Conservation (phyloP, 1,284 basidiomycete species). For the Heterobasidion irregulare region DNA sequence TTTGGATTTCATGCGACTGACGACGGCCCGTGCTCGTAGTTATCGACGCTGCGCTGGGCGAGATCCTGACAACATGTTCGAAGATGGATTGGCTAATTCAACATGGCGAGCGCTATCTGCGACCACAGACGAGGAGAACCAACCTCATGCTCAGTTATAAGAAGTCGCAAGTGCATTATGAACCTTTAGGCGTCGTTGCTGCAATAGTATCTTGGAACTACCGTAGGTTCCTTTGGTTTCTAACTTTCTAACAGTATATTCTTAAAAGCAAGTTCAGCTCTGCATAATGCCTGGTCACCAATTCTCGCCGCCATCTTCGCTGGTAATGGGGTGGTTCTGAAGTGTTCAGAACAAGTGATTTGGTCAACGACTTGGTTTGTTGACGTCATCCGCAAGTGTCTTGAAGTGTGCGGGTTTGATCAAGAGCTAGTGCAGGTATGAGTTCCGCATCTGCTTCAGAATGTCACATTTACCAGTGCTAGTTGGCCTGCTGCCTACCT, state of each 20-base stretch:
- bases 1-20: conserved; percentile 1
- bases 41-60: conserved; percentile 84
- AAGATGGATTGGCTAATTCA: conserved; percentile 85
- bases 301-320: conserved; percentile 86
- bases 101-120: conserved; percentile 70
- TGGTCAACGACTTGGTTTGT: conserved; percentile 86
- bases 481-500: conserved; percentile 85
- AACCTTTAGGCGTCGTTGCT: conserved; percentile 89
- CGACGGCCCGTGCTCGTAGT: conserved; percentile 34
- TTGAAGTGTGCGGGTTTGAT: conserved; percentile 73
- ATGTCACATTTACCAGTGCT: conserved; percentile 1
- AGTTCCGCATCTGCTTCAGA: background rate
- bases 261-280: conserved; percentile 37
- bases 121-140: conserved; percentile 61
- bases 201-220: conserved; percentile 96
- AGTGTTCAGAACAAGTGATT: conserved; percentile 88
- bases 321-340: conserved; percentile 87
- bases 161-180: conserved; percentile 74
- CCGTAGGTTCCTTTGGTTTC: conserved; percentile 38
- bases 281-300: conserved; percentile 92
- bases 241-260: background rate
- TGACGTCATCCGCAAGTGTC: conserved; percentile 63
- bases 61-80: conserved; percentile 82
- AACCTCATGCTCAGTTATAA: conserved; percentile 87
- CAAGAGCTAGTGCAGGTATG: conserved; percentile 74